Percentiles rank a stretch among this genome's conserved stretches.
These are phyloP conservation scores for Betula pendula DNA, from an alignment of 306 rosid genomes.

Conservation along the genomic window DNA sequence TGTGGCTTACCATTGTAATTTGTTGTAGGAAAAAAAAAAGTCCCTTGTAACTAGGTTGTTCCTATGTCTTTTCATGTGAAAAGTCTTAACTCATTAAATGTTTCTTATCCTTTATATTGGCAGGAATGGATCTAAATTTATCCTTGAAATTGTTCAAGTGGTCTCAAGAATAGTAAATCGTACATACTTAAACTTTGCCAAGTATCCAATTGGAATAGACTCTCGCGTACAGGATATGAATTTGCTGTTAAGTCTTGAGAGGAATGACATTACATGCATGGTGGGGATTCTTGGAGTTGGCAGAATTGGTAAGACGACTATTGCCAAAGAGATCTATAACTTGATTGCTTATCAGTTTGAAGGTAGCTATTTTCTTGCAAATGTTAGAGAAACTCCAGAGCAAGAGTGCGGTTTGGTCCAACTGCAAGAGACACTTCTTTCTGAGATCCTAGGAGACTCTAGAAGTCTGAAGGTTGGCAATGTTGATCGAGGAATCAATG, in stretches of 20 bases:
- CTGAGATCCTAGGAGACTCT: not conserved
- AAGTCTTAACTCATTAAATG: no score
- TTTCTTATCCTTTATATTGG: no score
- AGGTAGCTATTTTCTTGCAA: conserved; percentile 20
- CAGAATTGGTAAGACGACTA: conserved; percentile 35
- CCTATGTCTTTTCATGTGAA: no score
- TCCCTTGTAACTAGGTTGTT: no score
- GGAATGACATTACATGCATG: conserved; percentile 21
- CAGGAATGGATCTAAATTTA: no score
- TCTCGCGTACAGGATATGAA: not conserved
- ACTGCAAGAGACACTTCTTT: conserved; percentile 16
- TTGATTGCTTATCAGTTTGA: conserved; percentile 22
- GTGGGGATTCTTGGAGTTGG: conserved; percentile 34
- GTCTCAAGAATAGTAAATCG: not conserved
- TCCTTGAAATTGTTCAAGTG: no score
- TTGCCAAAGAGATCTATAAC: conserved; percentile 30
- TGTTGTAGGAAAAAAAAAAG: no score
- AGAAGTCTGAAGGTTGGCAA: conserved; percentile 5
- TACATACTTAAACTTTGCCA: not conserved
- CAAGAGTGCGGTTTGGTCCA: conserved; percentile 18
- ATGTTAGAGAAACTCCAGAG: conserved; percentile 29
- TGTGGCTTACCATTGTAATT: no score
- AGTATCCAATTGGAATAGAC: not conserved
- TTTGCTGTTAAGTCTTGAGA: conserved; percentile 1
- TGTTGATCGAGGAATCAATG: conserved; percentile 10